Evolutionary conservation across 2,329 filamentous ascomycete genomes (phyloP), one percentile per base, ranked within the genome.

Genomic region (Sclerotinia sclerotiorum): DNA sequence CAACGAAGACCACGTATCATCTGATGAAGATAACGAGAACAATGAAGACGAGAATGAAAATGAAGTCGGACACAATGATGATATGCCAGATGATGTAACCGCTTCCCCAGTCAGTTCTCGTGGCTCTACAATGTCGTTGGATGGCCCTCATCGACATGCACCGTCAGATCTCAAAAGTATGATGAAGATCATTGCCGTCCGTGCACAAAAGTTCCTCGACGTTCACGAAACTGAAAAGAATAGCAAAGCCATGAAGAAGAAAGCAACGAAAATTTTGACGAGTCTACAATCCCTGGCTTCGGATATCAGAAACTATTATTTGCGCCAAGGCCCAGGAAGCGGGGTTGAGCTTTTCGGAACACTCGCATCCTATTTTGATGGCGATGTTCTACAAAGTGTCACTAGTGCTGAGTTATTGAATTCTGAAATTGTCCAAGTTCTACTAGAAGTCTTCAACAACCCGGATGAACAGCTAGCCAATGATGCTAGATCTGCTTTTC

Each of bases 331-430:
- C 1, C 78, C 84, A 1, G 80, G 80, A 7, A 82, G 85, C 52
- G 92, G 91, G 15, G 82, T 84, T 44, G 81, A 84, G 2, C 82
- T 97, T 0, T 98, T 98, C 79, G 82, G 84, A 44, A 87, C 85
- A 63, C 82, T 99, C 69, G 92, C 93, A 0, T 85, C 86, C 3
- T 94, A 95, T 76, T 99, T 99, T 74, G 90, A 96, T 75, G 89
- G 90, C 0, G 92, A 97, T 79, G 90, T 95, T 1, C 80, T 97
- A 66, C 91, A 97, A 76, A 97, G 93, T 77, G 94, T 97, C 65
- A 99, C 95, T 0, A 99, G 95, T 79, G 94, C 94, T 60, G 95
- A 99, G 78, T 82, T 99, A 44, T 86, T 98, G 65, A 93, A 92
- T 42, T 98, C 95, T 1, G 92, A 93, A 24, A 87, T 99, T 67